Percentiles rank a stretch among this genome's conserved stretches.
phyloP scores from a whole-genome alignment of 305 asterid species.

The Fraxinus ornus region DNA sequence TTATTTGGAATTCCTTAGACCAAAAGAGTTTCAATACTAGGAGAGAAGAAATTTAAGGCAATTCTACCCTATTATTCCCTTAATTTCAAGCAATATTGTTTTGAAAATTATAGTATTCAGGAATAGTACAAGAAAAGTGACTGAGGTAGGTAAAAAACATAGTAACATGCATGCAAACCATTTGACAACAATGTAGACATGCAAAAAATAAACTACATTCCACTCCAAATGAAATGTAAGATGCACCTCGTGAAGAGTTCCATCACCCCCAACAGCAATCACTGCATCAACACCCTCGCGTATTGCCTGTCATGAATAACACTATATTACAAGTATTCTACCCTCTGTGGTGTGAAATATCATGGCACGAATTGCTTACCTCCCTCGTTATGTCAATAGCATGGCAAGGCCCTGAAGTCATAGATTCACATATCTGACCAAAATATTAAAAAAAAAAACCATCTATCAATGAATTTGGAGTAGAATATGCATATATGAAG shows the following conservation, averaged over 20 bases:
- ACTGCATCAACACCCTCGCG: slow-evolving; percentile 93
- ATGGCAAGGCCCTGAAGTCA: slow-evolving; percentile 86
- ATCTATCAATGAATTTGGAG: slow-evolving; percentile 2
- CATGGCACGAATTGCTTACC: slow-evolving; percentile 43
- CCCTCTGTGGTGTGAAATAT: slow-evolving; percentile 16
- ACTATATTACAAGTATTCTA: slow-evolving; percentile 17
- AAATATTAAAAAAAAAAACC: not conserved
- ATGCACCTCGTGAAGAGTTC: slow-evolving; percentile 88
- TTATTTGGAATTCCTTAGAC: not conserved
- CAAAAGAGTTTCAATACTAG: not conserved
- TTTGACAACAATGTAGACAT: not conserved
- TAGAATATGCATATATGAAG: slow-evolving; percentile 6
- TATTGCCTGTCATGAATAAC: slow-evolving; percentile 61
- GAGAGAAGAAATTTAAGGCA: not conserved
- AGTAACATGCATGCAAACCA: not conserved
- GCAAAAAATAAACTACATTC: slow-evolving; percentile 7
- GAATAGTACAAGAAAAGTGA: slow-evolving; percentile 1
- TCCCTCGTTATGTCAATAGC: slow-evolving; percentile 83
- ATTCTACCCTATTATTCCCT: not conserved
- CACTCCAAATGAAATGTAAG: slow-evolving; percentile 11
- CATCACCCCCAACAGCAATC: slow-evolving; percentile 94
- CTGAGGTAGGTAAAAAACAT: not conserved
- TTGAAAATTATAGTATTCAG: not conserved
- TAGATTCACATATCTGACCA: slow-evolving; percentile 76
- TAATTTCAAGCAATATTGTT: not conserved